Evolutionary conservation across 2,329 filamentous ascomycete genomes (phyloP).

Genomic region (Fusarium robinianum): DNA sequence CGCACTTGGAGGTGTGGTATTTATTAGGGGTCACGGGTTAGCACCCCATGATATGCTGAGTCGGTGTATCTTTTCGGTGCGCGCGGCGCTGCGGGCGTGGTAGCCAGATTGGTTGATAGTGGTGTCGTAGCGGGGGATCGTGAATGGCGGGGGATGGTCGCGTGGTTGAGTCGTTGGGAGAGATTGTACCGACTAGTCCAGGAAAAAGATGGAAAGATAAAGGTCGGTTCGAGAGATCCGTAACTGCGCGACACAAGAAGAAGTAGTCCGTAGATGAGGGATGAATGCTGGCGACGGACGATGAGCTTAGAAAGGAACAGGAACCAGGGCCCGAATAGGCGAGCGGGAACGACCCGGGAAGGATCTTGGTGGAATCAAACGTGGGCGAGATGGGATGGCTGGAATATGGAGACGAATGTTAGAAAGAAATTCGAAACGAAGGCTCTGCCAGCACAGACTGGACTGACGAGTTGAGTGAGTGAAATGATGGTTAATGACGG

Average conservation of each 20-base stretch:
- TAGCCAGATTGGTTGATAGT: constrained; percentile 32
- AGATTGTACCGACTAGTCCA: constrained; percentile 8
- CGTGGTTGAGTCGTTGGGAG: constrained; percentile 20
- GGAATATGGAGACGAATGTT: constrained; percentile 1
- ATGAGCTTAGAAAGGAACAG: no score
- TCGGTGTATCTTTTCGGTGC: constrained; percentile 27
- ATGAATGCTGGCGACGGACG: constrained; percentile 15
- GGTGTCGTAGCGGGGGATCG: constrained; percentile 15
- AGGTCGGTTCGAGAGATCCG: constrained; percentile 8
- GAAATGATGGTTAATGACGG: constrained; percentile 21
- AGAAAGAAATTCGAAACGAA: constrained; percentile 5
- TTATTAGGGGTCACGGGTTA: constrained; percentile 32
- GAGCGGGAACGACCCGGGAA: constrained; percentile 26
- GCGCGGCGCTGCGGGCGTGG: constrained; percentile 26
- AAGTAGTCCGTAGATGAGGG: constrained; percentile 22
- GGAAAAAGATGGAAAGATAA: constrained; percentile 5
- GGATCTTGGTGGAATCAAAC: constrained; percentile 17
- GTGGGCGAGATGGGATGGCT: constrained; percentile 15
- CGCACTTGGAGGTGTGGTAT: constrained; percentile 23
- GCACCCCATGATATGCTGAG: constrained; percentile 34
- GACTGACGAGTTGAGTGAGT: constrained; percentile 19
- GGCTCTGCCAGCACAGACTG: constrained; percentile 33
- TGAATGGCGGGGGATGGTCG: constrained; percentile 17
- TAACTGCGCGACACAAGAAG: constrained; percentile 18
- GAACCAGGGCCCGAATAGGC: constrained; percentile 15